A percentile compares a stretch with the other conserved stretches of the same genome.
Conservation (phyloP, 208 protist species). For the Wallacemonas sp. region DNA sequence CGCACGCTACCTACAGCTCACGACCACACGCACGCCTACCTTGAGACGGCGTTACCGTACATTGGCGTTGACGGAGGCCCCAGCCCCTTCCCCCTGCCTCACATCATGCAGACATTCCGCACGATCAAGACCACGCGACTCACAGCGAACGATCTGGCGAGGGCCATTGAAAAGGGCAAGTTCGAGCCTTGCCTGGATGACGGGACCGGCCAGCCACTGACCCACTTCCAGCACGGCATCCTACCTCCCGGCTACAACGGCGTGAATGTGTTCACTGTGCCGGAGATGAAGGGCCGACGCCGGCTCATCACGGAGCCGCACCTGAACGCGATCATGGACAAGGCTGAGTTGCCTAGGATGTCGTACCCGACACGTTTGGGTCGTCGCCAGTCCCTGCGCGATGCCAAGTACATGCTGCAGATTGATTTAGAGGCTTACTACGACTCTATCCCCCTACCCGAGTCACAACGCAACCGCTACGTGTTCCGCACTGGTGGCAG, state of each 20-base stretch:
- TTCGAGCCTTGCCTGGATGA: not conserved
- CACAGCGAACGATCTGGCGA: not conserved
- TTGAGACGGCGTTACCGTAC: not conserved
- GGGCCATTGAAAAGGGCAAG: not conserved
- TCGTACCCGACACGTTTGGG: conserved; percentile 9
- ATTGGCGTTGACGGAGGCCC: not conserved
- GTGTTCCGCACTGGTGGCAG: conserved; percentile 10
- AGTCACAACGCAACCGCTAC: conserved; percentile 17
- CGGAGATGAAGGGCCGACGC: conserved; percentile 22
- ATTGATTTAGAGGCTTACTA: conserved; percentile 39
- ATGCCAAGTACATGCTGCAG: conserved; percentile 21
- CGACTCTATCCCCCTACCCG: conserved; percentile 24
- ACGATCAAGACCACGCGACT: conserved; percentile 4
- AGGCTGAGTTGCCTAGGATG: conserved; percentile 19
- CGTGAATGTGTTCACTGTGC: conserved; percentile 16
- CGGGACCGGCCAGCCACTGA: not conserved
- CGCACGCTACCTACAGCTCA: not conserved
- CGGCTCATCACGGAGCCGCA: conserved; percentile 29
- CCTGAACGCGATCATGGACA: conserved; percentile 17
- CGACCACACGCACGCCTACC: not conserved
- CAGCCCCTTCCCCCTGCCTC: not conserved
- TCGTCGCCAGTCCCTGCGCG: conserved; percentile 10
- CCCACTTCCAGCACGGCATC: not conserved
- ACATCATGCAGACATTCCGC: not conserved
- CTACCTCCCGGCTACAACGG: not conserved